Conservation (phyloP, 2,329 filamentous ascomycete species). For the Aspergillus amoenus region DNA sequence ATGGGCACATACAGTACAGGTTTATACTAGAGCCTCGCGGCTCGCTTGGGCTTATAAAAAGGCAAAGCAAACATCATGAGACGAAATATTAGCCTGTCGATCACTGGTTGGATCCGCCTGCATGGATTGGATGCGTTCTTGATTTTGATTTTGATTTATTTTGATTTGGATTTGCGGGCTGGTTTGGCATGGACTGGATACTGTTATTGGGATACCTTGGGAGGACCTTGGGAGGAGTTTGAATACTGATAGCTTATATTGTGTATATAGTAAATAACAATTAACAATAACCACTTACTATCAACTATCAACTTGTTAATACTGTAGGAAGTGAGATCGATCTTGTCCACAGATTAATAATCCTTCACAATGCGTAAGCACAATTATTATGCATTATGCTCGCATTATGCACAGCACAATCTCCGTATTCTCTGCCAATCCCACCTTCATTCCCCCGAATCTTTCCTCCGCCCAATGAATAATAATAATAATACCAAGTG, state of each 20-base stretch:
- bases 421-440: no score
- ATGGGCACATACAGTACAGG: constrained; percentile 10
- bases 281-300: neutral
- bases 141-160: neutral
- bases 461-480: no score
- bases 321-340: no score
- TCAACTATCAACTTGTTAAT: no score
- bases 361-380: no score
- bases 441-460: no score
- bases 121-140: neutral
- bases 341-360: no score
- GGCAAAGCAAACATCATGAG: neutral
- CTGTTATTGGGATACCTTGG: neutral
- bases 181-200: neutral
- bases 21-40: constrained; percentile 12
- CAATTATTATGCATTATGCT: no score
- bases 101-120: neutral
- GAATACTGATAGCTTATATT: neutral
- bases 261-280: constrained; percentile 8
- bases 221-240: neutral
- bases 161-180: neutral
- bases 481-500: no score
- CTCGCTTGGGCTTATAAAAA: constrained; percentile 7
- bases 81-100: constrained; percentile 1
- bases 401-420: no score